Base-by-base conservation (phyloP, 2,329 filamentous ascomycete genomes). In the Berkeleyomyces rouxiae region DNA sequence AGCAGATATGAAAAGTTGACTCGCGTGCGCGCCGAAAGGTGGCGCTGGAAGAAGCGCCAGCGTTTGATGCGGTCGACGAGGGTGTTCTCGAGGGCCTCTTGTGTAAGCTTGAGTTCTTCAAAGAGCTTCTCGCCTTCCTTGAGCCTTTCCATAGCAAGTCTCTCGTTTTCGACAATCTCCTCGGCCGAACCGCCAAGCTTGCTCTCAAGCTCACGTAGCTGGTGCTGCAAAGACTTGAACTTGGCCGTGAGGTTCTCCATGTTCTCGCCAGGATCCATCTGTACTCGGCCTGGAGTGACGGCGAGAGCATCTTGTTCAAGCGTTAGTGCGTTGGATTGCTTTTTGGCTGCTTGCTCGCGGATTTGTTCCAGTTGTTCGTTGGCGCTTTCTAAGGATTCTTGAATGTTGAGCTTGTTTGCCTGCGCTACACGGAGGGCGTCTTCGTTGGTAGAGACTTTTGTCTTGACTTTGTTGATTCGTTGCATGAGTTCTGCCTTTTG, bases 1-100 rank as follows among this genome's bases (percentile, higher is more conserved):
- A 99, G 82, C 11, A 97, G 80, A 70, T 93, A 95, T 61, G 82
- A 86, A 73, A 99, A 99, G 65, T 88, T 89, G 61, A 87, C 85
- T 59, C 90, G 85, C 55, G 93, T 88, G 62, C 87, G 83, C n/a
- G 86, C 83, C 44, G 90, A 92, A 69, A 99, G 96, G 67, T 85
- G 82, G 36, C 84, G 81, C 68, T 92, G 87, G 73, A 99, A 97
- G 59, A 81, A 78, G 63, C 82, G 79, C 87, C 90, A 99, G 68
- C 90, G 84, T 37, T 79, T 75, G 63, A 88, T 80, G 13, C 93
- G 88, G 63, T 86, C 76, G 7, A 76, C 74, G 47, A 96, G 81
- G 0, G 90, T 83, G 40, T 77, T 69, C 67, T 81, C 80, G 44
- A 85, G 71, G 0, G 73, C 72, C 40, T 70, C 67, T 9, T 78